Evolutionary conservation across 352 stramenopile genomes (phyloP), one percentile per base, ranked within the genome.

Genomic region (Pythium brassicae): DNA sequence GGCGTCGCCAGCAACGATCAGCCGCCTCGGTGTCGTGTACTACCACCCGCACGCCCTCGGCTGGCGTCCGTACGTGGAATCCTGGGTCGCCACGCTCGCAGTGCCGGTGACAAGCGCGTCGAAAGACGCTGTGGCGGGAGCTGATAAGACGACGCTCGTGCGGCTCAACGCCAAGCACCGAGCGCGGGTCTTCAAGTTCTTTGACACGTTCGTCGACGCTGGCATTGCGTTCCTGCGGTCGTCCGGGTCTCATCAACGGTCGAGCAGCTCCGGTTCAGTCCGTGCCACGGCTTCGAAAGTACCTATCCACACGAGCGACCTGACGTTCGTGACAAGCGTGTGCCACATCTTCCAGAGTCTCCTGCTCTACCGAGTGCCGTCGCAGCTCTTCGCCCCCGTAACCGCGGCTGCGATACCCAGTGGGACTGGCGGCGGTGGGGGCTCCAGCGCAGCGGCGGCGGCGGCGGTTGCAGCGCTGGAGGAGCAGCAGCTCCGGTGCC

Each of bases 1-100:
- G 4, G 93, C 93, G 5, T 97, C 88, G 1, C 93, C 93, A 4
- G 93, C 93, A 11, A 98, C 92, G 17, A 90, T 98, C 10, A 97
- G 85, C 45, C 83, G 90, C 3, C 79, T 97, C 12, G 92, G 92
- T 35, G 87, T 98, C 25, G 75, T 98, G 9, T 98, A 97, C 63
- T 95, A 97, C 54, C 72, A 84, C 29, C 63, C 64, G 0, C 64
- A 60, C 8, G 76, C 82, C 32, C 64, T 95, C 3, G 80, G 78
- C 1, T 94, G 84, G 83, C 65, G 66, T 10, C 68, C 83, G 25
- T 76, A 76, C 37, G 76, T 92, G 0, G 70, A 87, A 12, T 72
- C 77, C 0, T 90, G 80, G 80, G 52, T 86, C 12, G 71, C 83
- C 3, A 68, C 60, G 22, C 65, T 89, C 10, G 43, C 49, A 4